phyloP scores from a whole-genome alignment of 140 eudicot genomes.

The Cichorium intybus region DNA sequence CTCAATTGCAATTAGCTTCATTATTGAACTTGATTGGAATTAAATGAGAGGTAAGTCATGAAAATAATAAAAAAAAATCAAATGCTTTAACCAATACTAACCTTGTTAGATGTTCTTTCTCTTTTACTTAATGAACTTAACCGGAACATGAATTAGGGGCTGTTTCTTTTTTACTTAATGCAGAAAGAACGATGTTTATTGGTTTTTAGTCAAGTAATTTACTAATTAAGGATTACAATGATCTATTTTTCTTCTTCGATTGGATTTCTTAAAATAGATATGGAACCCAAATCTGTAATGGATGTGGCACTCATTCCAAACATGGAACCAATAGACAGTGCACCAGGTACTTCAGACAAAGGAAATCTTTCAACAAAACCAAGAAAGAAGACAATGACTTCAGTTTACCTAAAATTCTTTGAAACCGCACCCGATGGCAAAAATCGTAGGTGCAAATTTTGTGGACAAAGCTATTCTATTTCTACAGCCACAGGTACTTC shows the following conservation, averaged over 20 bases:
- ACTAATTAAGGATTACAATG: background rate
- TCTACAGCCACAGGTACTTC: conserved; percentile 93
- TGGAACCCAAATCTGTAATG: conserved; percentile 73
- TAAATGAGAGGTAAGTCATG: background rate
- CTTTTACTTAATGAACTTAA: background rate
- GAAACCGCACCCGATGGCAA: conserved; percentile 90
- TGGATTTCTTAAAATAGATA: conserved; percentile 48
- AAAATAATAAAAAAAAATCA: background rate
- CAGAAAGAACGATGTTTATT: background rate
- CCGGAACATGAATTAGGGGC: background rate
- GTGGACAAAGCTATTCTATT: conserved; percentile 96
- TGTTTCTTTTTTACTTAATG: background rate
- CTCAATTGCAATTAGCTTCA: background rate
- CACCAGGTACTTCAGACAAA: conserved; percentile 64
- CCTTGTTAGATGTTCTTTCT: background rate
- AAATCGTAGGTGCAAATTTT: conserved; percentile 86
- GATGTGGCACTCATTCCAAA: conserved; percentile 60
- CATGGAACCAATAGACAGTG: conserved; percentile 55
- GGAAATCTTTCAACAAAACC: conserved; percentile 63
- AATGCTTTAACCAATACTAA: conserved; percentile 3
- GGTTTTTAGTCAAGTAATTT: background rate
- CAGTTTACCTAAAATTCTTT: conserved; percentile 80
- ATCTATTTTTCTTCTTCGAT: background rate
- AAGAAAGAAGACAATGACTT: conserved; percentile 91
- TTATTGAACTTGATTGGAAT: conserved; percentile 9